Percentiles rank a stretch among this genome's conserved stretches.
Evolutionary conservation across 2,329 filamentous ascomycete genomes (phyloP).

Genomic region (Aspergillus felis): DNA sequence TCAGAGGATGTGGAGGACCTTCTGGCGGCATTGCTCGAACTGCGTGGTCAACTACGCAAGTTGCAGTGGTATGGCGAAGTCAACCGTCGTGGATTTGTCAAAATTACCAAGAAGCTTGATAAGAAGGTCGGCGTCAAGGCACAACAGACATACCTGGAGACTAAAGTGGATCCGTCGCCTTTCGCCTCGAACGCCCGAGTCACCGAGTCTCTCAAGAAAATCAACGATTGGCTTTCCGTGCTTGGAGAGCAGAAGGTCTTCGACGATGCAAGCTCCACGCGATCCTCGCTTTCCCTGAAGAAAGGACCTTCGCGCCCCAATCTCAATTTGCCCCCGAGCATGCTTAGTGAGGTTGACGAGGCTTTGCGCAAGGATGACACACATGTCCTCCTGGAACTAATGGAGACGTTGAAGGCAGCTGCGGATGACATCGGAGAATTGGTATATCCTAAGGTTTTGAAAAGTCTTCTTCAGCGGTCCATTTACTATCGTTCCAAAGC

Average conservation of each 20-base stretch:
- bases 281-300: slow-evolving; percentile 67
- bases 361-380: slow-evolving; percentile 39
- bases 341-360: slow-evolving; percentile 41
- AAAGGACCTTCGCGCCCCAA: slow-evolving; percentile 72
- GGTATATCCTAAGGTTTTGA: slow-evolving; percentile 60
- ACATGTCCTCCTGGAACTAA: slow-evolving; percentile 43
- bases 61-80: slow-evolving; percentile 98
- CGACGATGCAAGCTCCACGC: slow-evolving; percentile 70
- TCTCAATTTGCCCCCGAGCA: slow-evolving; percentile 63
- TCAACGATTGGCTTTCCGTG: slow-evolving; percentile 89
- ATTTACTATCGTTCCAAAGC: slow-evolving; percentile 69
- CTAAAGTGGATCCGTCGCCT: slow-evolving; percentile 81
- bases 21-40: slow-evolving; percentile 81
- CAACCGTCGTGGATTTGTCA: slow-evolving; percentile 89
- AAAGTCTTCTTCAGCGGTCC: slow-evolving; percentile 42
- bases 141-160: slow-evolving; percentile 81
- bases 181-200: slow-evolving; percentile 74
- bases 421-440: slow-evolving; percentile 57
- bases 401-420: slow-evolving; percentile 56
- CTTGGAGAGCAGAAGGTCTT: slow-evolving; percentile 72
- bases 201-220: slow-evolving; percentile 57
- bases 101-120: slow-evolving; percentile 98
- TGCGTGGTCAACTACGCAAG: slow-evolving; percentile 82
- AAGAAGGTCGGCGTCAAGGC: slow-evolving; percentile 81
- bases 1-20: slow-evolving; percentile 88